Conservation (phyloP, 371 early-diverging fungal genomes). For the Cokeromyces recurvatus region DNA sequence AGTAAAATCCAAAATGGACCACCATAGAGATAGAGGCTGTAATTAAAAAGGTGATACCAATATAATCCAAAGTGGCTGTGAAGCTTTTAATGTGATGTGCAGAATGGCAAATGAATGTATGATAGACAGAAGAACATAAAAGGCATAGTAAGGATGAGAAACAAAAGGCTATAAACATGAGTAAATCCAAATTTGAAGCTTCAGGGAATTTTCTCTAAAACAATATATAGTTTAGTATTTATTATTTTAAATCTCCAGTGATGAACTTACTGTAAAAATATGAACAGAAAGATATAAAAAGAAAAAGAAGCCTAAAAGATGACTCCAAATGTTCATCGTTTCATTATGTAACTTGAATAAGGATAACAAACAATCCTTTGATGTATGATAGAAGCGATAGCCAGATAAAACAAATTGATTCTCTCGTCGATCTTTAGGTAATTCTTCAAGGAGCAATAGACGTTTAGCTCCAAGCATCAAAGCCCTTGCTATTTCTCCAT, state of each 20-base stretch:
- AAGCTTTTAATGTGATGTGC: constrained; percentile 45
- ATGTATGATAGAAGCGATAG: constrained; percentile 56
- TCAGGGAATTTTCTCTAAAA: constrained; percentile 35
- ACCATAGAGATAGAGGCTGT: constrained; percentile 52
- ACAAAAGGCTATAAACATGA: constrained; percentile 47
- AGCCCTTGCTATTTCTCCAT: constrained; percentile 52
- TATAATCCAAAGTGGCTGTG: constrained; percentile 58
- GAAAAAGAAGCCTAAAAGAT: constrained; percentile 59
- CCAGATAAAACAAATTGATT: constrained; percentile 64
- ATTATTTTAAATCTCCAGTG: background rate
- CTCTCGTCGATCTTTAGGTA: constrained; percentile 65
- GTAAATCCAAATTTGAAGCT: constrained; percentile 39
- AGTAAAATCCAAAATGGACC: constrained; percentile 57
- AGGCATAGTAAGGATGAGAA: constrained; percentile 49
- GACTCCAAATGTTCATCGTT: constrained; percentile 73
- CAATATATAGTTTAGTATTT: background rate
- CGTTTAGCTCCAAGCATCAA: constrained; percentile 56
- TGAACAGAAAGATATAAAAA: constrained; percentile 49
- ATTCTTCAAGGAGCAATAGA: constrained; percentile 53
- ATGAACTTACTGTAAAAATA: constrained; percentile 39
- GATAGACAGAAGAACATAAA: constrained; percentile 57
- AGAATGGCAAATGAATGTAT: constrained; percentile 58
- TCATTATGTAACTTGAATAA: constrained; percentile 70
- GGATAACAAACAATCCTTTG: constrained; percentile 53
- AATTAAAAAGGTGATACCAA: constrained; percentile 60